Base-by-base conservation (phyloP, 2,329 filamentous ascomycete species). In the Podosphaera fusca region DNA sequence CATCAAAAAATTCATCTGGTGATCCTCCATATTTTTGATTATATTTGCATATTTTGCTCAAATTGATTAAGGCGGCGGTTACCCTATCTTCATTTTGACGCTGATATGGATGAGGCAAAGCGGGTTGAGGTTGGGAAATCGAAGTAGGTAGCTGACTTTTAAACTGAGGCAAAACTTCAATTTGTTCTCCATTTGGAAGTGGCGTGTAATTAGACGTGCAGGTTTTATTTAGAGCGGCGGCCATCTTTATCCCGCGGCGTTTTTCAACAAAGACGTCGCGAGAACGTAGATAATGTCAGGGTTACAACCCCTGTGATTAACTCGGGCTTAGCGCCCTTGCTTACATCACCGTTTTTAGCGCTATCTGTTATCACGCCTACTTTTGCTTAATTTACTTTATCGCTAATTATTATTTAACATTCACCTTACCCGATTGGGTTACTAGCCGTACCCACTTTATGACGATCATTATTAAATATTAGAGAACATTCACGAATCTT, bases 51-150 rank as follows among this genome's bases (percentile, higher is more conserved):
- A 35, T 51, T 33, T 33, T 51, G n/a, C 49, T 35, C 7, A 51
- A n/a, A 6, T 51, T 51, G 49, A 51, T 51, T 1, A 51, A 7
- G 49, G 49, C 12, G 8, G 21, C 21, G 31, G 49, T 34, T 34
- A 33, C 34, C 33, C 34, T 33, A 51, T 51, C 49, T 51, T 35
- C 31, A 31, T 51, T 4, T 51, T 2, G n/a, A n/a, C 31, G 31
- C 31, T 35, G 31, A n/a, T 51, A 51, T 10, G 49, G 5, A 33
- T 31, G 49, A 3, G 8, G 3, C 49, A 14, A 10, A 51, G 21
- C 49, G 21, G 31, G 29, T 51, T 51, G 49, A 30, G 10, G 5
- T 38, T 38, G 21, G 33, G 31, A 51, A 8, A 33, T 75, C 73
- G 14, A 8, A 35, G n/a, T 31, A 2, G 30, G 10, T 51, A 3